Percentiles rank a stretch among this genome's conserved stretches.
Evolutionary conservation across 2,329 filamentous ascomycete genomes (phyloP).

Genomic region (Arachnopeziza araneosa): DNA sequence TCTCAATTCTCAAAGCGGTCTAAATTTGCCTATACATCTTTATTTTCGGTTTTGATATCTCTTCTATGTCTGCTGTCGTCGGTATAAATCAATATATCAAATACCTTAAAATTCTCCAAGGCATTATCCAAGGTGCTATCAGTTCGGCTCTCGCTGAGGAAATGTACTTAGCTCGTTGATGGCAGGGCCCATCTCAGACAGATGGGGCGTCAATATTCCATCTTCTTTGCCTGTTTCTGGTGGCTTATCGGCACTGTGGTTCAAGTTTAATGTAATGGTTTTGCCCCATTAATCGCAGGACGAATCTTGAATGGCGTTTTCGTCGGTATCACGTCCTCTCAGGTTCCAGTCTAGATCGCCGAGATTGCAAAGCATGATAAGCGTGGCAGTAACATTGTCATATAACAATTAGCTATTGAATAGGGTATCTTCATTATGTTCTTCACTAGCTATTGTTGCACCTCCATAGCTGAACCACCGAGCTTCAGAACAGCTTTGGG

Average conservation of each 20-base stretch:
- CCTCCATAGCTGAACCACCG: conserved; percentile 37
- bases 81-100: conserved; percentile 43
- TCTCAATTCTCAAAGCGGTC: neutral
- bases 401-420: conserved; percentile 42
- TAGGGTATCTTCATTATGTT: conserved; percentile 46
- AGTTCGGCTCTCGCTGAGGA: conserved; percentile 43
- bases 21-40: neutral
- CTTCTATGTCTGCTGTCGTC: conserved; percentile 48
- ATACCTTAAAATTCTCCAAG: conserved; percentile 45
- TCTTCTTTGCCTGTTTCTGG: conserved; percentile 40
- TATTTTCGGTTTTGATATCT: conserved; percentile 50
- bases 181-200: conserved; percentile 41
- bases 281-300: conserved; percentile 60
- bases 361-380: conserved; percentile 45
- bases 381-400: conserved; percentile 38
- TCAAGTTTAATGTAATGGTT: conserved; percentile 50
- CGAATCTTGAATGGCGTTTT: conserved; percentile 66
- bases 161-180: conserved; percentile 42
- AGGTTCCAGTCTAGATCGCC: conserved; percentile 61
- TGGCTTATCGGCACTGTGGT: conserved; percentile 42
- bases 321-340: conserved; percentile 67
- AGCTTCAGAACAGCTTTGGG: conserved; percentile 47
- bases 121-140: conserved; percentile 38
- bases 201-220: conserved; percentile 40
- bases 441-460: conserved; percentile 42